Base-by-base conservation (phyloP, 257 asterid species). In the Solanum acaule region DNA sequence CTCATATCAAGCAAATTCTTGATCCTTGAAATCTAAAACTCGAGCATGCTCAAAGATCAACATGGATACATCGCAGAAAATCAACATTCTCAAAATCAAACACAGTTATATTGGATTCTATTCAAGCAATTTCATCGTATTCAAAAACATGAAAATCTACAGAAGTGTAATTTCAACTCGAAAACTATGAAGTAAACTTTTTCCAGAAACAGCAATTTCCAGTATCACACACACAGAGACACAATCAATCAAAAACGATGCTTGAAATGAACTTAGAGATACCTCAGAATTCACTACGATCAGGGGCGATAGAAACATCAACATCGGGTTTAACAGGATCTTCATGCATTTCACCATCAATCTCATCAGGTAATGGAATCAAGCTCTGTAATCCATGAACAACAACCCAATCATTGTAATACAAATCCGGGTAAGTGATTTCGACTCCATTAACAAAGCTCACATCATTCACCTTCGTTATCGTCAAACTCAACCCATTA, bases 361-460 rank as follows among this genome's bases (percentile, higher is more conserved):
- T 90, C 22, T 91, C 93, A 65, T 93, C 93, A 9, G 94, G 93
- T 90, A 88, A 34, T 10, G 93, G 49, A 89, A 96, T 93, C 77
- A 90, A 86, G 2, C 92, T 92, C 52, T 85, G 81, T 31, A 96
- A 89, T 29, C 99, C 98, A 86, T 95, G 98, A 88, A 96, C 89
- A 37, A 91, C 96, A 76, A 95, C 63, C 92, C 92, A 88, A 18
- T 93, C 94, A 42, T 89, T 91, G 56, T 89, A 92, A 78, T 92
- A 94, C 98, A 96, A 86, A 16, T 93, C 95, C 0, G 99, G 97
- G 79, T 88, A 90, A 3, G 91, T 87, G 59, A 96, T 93, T 29
- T 88, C 92, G 14, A 91, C 93, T 9, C 98, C 98, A 88, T 95
- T 95, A 63, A 95, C 93, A 93, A 89, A 91, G 79, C 92, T 92